A percentile compares a stretch with the other conserved stretches of the same genome.
Conservation (phyloP, 192 early-diverging fungal species). For the Rhizophagus prolifer region DNA sequence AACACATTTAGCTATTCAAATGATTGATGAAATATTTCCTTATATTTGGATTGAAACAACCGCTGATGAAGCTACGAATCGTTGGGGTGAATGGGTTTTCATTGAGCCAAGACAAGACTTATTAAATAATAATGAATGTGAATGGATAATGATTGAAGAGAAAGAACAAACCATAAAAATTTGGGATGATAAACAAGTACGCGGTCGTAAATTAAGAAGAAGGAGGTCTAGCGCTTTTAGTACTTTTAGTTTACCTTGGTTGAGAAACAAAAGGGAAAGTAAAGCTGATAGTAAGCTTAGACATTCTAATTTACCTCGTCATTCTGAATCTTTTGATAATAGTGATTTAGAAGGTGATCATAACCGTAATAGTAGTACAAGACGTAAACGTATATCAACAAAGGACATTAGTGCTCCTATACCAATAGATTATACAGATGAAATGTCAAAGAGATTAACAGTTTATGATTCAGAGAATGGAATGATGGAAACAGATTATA, state of each 20-base stretch:
- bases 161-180: conserved; percentile 15
- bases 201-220: neutral
- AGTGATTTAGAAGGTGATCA: neutral
- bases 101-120: conserved; percentile 28
- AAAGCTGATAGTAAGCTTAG: neutral
- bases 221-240: neutral
- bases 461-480: neutral
- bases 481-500: neutral
- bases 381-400: neutral
- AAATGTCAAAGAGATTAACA: neutral
- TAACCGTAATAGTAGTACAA: neutral
- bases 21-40: conserved; percentile 30
- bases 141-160: conserved; percentile 32
- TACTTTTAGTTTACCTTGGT: conserved; percentile 21
- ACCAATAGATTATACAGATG: neutral
- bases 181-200: neutral
- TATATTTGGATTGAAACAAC: conserved; percentile 31
- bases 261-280: neutral
- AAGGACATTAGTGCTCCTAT: neutral
- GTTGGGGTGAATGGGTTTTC: conserved; percentile 31
- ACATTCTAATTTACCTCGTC: neutral
- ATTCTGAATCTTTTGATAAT: neutral
- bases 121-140: conserved; percentile 20
- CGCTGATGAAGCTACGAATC: neutral
- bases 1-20: conserved; percentile 26